Conservation (phyloP, 768 basidiomycete genomes). For the Phlebiopsis flavidoalba region DNA sequence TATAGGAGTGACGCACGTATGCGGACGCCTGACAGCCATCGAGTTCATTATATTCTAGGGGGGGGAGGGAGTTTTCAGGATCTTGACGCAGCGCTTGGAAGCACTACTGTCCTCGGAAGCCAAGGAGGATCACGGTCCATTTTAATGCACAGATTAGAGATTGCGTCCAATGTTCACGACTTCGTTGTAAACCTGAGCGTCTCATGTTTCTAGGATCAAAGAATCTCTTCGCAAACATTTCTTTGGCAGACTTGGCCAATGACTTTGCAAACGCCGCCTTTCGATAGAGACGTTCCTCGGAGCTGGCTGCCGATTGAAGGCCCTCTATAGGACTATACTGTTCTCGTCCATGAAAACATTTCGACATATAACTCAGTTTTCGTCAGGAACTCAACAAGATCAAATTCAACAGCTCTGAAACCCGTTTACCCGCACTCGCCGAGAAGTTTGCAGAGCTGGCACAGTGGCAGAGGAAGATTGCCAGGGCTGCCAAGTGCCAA, state of each 20-base stretch:
- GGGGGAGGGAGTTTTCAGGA: too few species aligned
- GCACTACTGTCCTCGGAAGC: constrained; percentile 70
- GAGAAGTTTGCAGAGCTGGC: constrained; percentile 49
- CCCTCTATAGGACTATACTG: constrained; percentile 61
- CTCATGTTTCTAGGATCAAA: constrained; percentile 56
- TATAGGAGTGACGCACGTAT: too few species aligned
- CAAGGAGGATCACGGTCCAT: constrained; percentile 70
- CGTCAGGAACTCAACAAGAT: constrained; percentile 68
- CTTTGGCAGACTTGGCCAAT: constrained; percentile 72
- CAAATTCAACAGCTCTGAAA: constrained; percentile 60
- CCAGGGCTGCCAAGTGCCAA: constrained; percentile 71
- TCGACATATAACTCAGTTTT: not conserved
- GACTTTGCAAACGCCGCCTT: constrained; percentile 65
- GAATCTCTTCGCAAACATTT: constrained; percentile 73
- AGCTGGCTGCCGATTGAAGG: constrained; percentile 74
- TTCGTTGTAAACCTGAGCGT: not conserved
- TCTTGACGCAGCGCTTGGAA: constrained; percentile 76
- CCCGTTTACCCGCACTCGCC: constrained; percentile 60
- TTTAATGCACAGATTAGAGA: constrained; percentile 85
- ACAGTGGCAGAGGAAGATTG: constrained; percentile 72
- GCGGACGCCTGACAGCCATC: too few species aligned
- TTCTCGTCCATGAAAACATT: not conserved
- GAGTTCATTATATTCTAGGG: not conserved
- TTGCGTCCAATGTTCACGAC: constrained; percentile 39
- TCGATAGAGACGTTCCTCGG: constrained; percentile 60